phyloP scores from a whole-genome alignment of 352 stramenopile species.

The Phytophthora sp. region DNA sequence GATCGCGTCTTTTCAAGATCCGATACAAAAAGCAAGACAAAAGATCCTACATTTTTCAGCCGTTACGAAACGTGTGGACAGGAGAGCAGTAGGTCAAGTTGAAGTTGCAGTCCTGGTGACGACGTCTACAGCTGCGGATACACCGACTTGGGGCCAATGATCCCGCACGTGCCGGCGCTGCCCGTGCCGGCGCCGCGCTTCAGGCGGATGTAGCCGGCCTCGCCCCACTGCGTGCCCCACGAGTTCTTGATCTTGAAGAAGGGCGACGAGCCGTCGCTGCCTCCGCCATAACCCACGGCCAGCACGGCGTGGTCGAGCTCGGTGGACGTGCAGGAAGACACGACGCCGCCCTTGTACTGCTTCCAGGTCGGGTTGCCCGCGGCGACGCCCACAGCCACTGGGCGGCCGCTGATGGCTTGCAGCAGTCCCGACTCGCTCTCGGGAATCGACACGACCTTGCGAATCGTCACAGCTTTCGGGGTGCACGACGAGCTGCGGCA shows the following conservation, averaged over 20 bases:
- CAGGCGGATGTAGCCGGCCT: conserved; percentile 94
- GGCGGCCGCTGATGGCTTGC: conserved; percentile 88
- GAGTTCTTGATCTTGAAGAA: conserved; percentile 99
- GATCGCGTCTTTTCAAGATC: conserved; percentile 28
- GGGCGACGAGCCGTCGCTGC: conserved; percentile 27
- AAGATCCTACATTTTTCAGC: conserved; percentile 21
- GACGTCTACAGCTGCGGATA: conserved; percentile 55
- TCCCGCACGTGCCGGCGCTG: conserved; percentile 50
- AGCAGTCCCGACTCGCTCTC: conserved; percentile 85
- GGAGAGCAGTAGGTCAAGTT: conserved; percentile 24
- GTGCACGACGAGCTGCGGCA: conserved; percentile 47
- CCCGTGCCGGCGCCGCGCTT: conserved; percentile 69
- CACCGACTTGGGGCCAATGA: conserved; percentile 64
- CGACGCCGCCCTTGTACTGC: conserved; percentile 96
- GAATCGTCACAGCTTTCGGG: conserved; percentile 37
- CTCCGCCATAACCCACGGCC: conserved; percentile 93
- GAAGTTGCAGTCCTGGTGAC: conserved; percentile 5
- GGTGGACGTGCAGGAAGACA: conserved; percentile 78
- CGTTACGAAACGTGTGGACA: conserved; percentile 22
- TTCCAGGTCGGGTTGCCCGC: conserved; percentile 96
- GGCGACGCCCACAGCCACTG: conserved; percentile 95
- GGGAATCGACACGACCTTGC: conserved; percentile 59
- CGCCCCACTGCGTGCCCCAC: conserved; percentile 94
- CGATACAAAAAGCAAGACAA: conserved; percentile 28
- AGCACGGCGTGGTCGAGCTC: conserved; percentile 98